Percentiles rank a stretch among this genome's conserved stretches.
Evolutionary conservation across 2,329 filamentous ascomycete species (phyloP).

Genomic region (Lasiodiplodia sp.): DNA sequence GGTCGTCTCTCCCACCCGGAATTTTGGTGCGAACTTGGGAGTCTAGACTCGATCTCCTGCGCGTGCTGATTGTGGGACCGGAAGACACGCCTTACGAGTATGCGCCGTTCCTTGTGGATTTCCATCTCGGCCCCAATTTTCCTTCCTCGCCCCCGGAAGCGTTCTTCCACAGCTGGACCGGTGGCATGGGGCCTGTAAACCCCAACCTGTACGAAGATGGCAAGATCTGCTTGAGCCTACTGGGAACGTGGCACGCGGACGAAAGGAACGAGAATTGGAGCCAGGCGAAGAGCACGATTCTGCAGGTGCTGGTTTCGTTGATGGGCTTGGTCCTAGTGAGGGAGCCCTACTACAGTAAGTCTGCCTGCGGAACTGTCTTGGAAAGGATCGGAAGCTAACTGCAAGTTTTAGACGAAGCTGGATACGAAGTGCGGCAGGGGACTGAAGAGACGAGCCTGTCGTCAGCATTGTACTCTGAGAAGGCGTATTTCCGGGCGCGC

Average conservation of each 20-base stretch:
- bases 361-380: neutral
- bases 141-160: conserved; percentile 61
- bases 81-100: conserved; percentile 67
- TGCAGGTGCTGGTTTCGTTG: conserved; percentile 65
- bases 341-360: conserved; percentile 66
- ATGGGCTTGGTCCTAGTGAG: conserved; percentile 65
- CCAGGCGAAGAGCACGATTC: conserved; percentile 59
- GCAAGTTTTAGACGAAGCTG: conserved; percentile 61
- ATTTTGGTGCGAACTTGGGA: conserved; percentile 69
- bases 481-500: conserved; percentile 60
- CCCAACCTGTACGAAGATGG: conserved; percentile 70
- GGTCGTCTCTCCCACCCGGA: conserved; percentile 59
- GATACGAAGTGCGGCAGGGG: conserved; percentile 61
- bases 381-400: conserved; percentile 7
- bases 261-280: conserved; percentile 63
- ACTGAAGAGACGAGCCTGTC: conserved; percentile 56
- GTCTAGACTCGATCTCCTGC: conserved; percentile 63
- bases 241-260: conserved; percentile 66
- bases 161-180: conserved; percentile 67
- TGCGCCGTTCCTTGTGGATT: conserved; percentile 68
- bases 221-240: conserved; percentile 65
- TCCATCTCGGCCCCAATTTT: conserved; percentile 59
- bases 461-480: conserved; percentile 61
- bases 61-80: conserved; percentile 66
- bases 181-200: conserved; percentile 62